Percentiles rank a stretch among this genome's conserved stretches.
Conservation (phyloP, 208 protist species). For the Lotmaria passim region DNA sequence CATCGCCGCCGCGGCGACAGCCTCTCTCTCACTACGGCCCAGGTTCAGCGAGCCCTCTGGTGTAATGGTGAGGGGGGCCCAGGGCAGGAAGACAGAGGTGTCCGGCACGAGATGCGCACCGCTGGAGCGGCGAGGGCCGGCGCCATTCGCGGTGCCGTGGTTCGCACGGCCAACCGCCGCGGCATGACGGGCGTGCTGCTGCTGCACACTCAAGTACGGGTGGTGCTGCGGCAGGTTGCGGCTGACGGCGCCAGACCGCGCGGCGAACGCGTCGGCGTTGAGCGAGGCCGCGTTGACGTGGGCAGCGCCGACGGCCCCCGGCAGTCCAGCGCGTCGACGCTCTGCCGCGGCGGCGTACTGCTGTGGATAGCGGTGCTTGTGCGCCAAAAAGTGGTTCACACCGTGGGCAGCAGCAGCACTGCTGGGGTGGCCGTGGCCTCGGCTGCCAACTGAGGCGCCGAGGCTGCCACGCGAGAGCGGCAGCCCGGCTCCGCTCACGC, state of each 20-base stretch:
- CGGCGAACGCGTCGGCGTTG: constrained; percentile 14
- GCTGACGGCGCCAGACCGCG: constrained; percentile 12
- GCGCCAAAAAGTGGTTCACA: background rate
- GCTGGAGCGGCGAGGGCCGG: background rate
- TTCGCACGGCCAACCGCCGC: constrained; percentile 1
- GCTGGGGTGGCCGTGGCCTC: background rate
- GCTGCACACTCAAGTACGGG: constrained; percentile 13
- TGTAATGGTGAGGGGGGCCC: constrained; percentile 65
- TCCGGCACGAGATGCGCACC: constrained; percentile 36
- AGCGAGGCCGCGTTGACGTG: background rate
- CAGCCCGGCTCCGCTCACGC: constrained; percentile 31
- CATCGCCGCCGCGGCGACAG: background rate
- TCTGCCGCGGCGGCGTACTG: constrained; percentile 19
- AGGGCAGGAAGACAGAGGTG: constrained; percentile 67
- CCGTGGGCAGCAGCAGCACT: background rate
- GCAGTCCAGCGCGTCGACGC: background rate
- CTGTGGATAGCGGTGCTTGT: constrained; percentile 22
- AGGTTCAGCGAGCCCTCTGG: constrained; percentile 58
- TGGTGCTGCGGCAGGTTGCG: constrained; percentile 18
- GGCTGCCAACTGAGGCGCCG: constrained; percentile 7
- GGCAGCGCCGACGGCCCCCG: background rate
- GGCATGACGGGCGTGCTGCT: constrained; percentile 7
- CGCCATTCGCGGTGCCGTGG: background rate
- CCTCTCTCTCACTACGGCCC: background rate
- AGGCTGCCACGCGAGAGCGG: constrained; percentile 53